A percentile compares a stretch with the other conserved stretches of the same genome.
These are phyloP conservation scores for Dorcoceras hygrometricum DNA, from an alignment of 257 asterid genomes.

Conservation along the genomic window DNA sequence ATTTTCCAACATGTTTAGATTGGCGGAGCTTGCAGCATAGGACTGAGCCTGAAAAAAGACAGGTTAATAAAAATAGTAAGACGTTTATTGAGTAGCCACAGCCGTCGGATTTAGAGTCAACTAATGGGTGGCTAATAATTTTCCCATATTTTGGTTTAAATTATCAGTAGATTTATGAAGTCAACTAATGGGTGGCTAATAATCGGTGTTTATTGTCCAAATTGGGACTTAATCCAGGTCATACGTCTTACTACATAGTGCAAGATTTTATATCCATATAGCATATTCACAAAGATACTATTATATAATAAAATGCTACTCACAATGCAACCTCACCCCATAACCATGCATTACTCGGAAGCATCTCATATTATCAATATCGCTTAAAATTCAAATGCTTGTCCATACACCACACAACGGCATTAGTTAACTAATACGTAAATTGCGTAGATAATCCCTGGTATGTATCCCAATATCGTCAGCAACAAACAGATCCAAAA, in stretches of 20 bases:
- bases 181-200: too few relatives aligned
- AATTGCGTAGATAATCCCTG: slow-evolving; percentile 81
- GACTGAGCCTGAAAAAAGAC: slow-evolving; percentile 22
- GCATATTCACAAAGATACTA: too few relatives aligned
- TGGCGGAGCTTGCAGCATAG: slow-evolving; percentile 3
- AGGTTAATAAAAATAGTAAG: not conserved
- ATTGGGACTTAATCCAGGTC: too few relatives aligned
- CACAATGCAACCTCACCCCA: too few relatives aligned
- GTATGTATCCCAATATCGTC: slow-evolving; percentile 77
- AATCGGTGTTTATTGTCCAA: too few relatives aligned
- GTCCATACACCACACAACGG: not conserved
- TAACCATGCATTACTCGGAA: not conserved
- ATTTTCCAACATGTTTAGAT: not conserved
- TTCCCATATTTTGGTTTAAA: too few relatives aligned
- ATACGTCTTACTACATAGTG: too few relatives aligned
- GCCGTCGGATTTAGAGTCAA: not conserved
- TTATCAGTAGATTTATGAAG: too few relatives aligned
- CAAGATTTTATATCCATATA: too few relatives aligned
- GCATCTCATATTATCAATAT: not conserved
- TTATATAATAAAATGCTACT: too few relatives aligned
- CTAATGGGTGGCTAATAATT: not conserved
- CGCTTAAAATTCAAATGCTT: not conserved
- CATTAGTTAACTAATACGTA: slow-evolving; percentile 51
- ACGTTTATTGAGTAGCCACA: not conserved
- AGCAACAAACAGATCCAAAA: slow-evolving; percentile 85